Evolutionary conservation across 208 protist genomes (phyloP), one percentile per base, ranked within the genome.

Genomic region (Herpetomonas samuelpessoai): DNA sequence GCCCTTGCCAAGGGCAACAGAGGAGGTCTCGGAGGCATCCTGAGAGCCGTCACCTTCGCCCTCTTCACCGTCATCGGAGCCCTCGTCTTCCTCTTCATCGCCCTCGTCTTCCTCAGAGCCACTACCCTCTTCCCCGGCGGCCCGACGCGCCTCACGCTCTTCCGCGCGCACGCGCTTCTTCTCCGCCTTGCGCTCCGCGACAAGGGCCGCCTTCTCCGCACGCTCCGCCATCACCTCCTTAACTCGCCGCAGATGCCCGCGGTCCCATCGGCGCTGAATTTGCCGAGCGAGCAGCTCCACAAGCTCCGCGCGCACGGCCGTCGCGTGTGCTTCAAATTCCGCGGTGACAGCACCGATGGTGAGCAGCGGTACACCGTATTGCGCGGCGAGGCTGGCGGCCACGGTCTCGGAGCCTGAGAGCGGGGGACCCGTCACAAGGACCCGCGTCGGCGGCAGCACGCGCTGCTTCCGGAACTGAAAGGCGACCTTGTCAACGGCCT

Each of bases 341-440:
- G 29, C 26, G 28, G 90, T 74, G 3, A 91, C 56, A 50, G 54
- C 71, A 9, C 72, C 53, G 2, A 74, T 22, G 0, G 69, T 81
- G 26, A 97, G 38, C 45, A 82, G 57, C 24, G 88, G 74, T 28
- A 93, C 62, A 46, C 65, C 53, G 74, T 92, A 95, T 29, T 81
- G 52, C 35, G 53, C 35, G 1, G 79, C 79, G 0, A 98, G 49
- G 7, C 30, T 28, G 2, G 31, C 29, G 1, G 90, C 75, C 9
- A 92, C 62, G 1, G 62, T 54, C 21, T 80, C 81, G 48, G 72
- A 85, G 21, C 84, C 85, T 19, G 66, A 76, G 14, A 88, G 72
- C 31, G 96, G 96, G 14, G 96, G 96, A 3, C 96, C 96, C 14
- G 85, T 65, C 4, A 97, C 53, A 39, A 94, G 31, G 38, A 91